Evolutionary conservation across 1,139 yeast species (phyloP).

Genomic region (Trichomonascaceae sp.): DNA sequence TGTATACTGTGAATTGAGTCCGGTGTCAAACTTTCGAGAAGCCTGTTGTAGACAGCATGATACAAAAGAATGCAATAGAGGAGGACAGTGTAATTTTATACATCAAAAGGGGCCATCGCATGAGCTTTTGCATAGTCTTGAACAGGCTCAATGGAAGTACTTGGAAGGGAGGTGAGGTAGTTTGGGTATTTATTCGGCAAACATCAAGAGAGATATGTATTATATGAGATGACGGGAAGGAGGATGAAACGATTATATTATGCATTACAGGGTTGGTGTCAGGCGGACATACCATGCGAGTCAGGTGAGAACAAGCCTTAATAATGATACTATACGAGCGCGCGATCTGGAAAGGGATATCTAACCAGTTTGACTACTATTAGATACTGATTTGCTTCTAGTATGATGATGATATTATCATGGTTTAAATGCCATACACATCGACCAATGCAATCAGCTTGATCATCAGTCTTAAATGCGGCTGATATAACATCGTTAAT

Average conservation of each 20-base stretch:
- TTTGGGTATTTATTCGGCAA: no score
- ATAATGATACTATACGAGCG: no score
- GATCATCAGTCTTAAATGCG: not conserved
- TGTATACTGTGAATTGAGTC: constrained; percentile 72
- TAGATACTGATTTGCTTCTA: not conserved
- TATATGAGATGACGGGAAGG: not conserved
- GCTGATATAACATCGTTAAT: not conserved
- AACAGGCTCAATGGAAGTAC: constrained; percentile 33
- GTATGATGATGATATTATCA: not conserved
- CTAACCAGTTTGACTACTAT: not conserved
- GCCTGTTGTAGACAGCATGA: constrained; percentile 75
- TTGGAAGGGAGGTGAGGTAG: constrained; percentile 3
- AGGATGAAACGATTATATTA: no score
- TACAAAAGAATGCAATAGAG: constrained; percentile 58
- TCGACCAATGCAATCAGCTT: not conserved
- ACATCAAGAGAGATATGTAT: not conserved
- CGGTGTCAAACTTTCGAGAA: constrained; percentile 64
- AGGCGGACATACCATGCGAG: no score
- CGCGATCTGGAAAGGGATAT: no score
- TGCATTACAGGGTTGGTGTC: no score
- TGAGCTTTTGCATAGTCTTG: constrained; percentile 39
- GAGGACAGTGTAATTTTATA: constrained; percentile 81
- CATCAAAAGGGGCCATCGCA: constrained; percentile 60
- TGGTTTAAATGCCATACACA: no score
- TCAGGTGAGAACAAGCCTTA: no score